Evolutionary conservation across 2,329 filamentous ascomycete genomes (phyloP), one percentile per base, ranked within the genome.

Genomic region (Fusarium musae): DNA sequence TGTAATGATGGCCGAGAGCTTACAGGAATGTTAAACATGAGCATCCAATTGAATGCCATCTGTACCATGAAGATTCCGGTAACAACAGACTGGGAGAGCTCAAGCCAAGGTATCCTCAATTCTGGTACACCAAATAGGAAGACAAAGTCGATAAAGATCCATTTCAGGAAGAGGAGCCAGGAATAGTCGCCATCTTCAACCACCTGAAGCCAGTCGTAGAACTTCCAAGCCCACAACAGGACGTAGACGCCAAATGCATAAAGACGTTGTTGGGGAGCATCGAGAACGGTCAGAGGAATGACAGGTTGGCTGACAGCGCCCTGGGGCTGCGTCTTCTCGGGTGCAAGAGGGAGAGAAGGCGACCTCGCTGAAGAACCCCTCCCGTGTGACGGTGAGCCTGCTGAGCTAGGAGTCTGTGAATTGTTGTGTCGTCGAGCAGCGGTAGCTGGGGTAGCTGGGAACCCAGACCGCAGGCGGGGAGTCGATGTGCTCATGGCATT

Each of bases 61-160:
- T 98, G 95, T 7, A 87, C 75, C 52, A 93, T 82, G 78, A 96
- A 97, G 28, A 95, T 83, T 37, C 89, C 85, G 46, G 93, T 88
- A 60, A 93, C 92, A 2, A 91, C 91, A 40, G 89, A 88, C 78
- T 93, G 93, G 47, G 93, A 94, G 85, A 96, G 94, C 85, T 98
- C 95, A 66, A 99, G 87, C 97, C 96, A 99, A 66, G 96, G 96
- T 87, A 99, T 97, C 80, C 93, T 91, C 77, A 99, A 83, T 75
- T 93, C 89, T 23, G 97, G 96, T 60, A 99, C 84, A 12, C 93
- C 93, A 81, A 97, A 97, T 72, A 98, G 86, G 81, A 95, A 98
- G 30, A 92, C 83, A 69, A 93, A 93, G 83, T 99, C 96, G 72
- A 99, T 89, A 65, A 91, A 87, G 71, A 93, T 89, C 96, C 96